Evolutionary conservation across 176 grass and related monocot species (phyloP).

Genomic region (Chrysopogon serrulatus): DNA sequence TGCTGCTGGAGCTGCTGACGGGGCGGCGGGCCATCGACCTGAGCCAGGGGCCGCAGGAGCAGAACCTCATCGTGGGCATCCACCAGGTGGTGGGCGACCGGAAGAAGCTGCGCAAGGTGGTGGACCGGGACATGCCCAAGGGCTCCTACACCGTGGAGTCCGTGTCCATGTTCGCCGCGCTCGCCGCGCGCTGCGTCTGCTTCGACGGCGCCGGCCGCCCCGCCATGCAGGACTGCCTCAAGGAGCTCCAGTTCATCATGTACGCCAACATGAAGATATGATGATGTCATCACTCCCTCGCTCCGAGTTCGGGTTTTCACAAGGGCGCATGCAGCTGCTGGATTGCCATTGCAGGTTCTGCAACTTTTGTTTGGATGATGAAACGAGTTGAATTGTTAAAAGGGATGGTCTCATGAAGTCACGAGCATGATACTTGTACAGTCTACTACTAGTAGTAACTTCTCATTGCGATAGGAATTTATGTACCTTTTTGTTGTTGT

Average conservation of each 20-base stretch:
- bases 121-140: conserved; percentile 78
- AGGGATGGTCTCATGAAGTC: background rate
- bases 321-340: background rate
- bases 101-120: conserved; percentile 74
- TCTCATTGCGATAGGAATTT: background rate
- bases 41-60: conserved; percentile 70
- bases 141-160: conserved; percentile 74
- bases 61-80: conserved; percentile 86
- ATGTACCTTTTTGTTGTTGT: too few species aligned
- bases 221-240: conserved; percentile 79
- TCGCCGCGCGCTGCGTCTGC: conserved; percentile 83
- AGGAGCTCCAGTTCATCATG: conserved; percentile 79
- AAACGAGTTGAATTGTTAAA: too few species aligned
- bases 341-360: background rate
- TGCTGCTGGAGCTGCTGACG: conserved; percentile 91
- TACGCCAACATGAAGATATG: conserved; percentile 90
- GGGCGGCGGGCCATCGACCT: conserved; percentile 94
- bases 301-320: too few species aligned
- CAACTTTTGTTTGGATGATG: background rate
- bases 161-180: conserved; percentile 59
- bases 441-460: background rate
- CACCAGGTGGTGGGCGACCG: conserved; percentile 63
- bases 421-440: conserved; percentile 22
- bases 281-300: too few species aligned
- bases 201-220: conserved; percentile 75